phyloP scores from a whole-genome alignment of 1,139 yeast genomes.

The Pichia sp. region DNA sequence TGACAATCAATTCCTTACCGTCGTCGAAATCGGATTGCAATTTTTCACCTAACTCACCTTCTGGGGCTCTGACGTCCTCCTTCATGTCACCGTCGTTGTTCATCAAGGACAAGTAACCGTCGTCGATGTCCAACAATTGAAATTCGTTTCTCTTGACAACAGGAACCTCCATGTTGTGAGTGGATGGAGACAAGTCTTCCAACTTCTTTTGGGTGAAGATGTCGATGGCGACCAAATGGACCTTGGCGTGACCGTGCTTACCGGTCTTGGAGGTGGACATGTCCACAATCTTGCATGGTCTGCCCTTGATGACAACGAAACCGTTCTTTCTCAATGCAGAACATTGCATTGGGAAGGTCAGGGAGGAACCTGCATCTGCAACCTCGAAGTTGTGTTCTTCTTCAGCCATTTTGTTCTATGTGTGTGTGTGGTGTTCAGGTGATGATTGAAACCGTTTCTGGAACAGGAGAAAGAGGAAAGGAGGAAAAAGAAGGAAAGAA shows the following conservation, averaged over 20 bases:
- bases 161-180: slow-evolving; percentile 99
- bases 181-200: slow-evolving; percentile 99
- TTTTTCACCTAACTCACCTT: slow-evolving; percentile 93
- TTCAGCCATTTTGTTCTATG: slow-evolving; percentile 55
- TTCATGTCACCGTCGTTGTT: slow-evolving; percentile 96
- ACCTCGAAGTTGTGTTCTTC: slow-evolving; percentile 93
- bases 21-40: slow-evolving; percentile 91
- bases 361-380: slow-evolving; percentile 99
- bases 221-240: slow-evolving; percentile 97
- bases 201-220: slow-evolving; percentile 99
- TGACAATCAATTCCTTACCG: slow-evolving; percentile 94
- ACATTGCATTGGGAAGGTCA: slow-evolving; percentile 99
- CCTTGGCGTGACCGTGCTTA: slow-evolving; percentile 99
- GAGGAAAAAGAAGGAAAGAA: neutral
- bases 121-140: slow-evolving; percentile 97
- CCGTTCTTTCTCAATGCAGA: slow-evolving; percentile 99
- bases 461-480: neutral
- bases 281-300: slow-evolving; percentile 99
- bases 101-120: slow-evolving; percentile 96
- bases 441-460: neutral
- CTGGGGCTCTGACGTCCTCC: slow-evolving; percentile 98
- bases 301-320: slow-evolving; percentile 96
- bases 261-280: slow-evolving; percentile 99
- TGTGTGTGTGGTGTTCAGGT: neutral
- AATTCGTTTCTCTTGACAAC: slow-evolving; percentile 90